phyloP scores from a whole-genome alignment of 1,284 basidiomycete species.

The Fomitopsis palustris region DNA sequence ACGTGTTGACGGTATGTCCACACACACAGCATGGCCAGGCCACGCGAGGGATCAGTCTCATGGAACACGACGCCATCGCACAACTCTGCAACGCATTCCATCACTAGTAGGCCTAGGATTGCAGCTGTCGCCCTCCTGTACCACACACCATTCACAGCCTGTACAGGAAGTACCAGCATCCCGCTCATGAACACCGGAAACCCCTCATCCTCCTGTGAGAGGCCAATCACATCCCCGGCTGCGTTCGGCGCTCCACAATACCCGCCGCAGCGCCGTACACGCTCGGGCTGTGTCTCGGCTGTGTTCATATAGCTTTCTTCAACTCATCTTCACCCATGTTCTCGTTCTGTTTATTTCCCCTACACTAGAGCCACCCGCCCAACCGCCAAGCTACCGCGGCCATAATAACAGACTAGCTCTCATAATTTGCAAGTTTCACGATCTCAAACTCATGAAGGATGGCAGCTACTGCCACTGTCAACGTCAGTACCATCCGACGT shows the following conservation, averaged over 20 bases:
- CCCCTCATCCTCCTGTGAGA: too few relatives aligned
- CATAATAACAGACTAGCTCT: not conserved
- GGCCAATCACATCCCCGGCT: not conserved
- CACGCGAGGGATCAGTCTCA: too few relatives aligned
- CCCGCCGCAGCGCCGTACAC: not conserved
- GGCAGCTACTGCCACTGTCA: not conserved
- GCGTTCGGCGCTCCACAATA: not conserved
- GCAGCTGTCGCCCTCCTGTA: too few relatives aligned
- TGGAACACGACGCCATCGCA: too few relatives aligned
- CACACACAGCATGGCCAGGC: too few relatives aligned
- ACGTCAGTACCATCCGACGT: not conserved
- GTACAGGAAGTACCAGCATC: too few relatives aligned
- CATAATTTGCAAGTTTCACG: not conserved
- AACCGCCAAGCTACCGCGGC: not conserved
- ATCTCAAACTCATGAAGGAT: too few relatives aligned
- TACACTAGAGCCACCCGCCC: not conserved
- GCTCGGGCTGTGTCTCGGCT: not conserved
- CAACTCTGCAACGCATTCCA: too few relatives aligned
- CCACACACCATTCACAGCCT: too few relatives aligned
- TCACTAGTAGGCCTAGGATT: too few relatives aligned
- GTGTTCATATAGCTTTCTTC: not conserved
- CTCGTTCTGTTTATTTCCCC: not conserved
- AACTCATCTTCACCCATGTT: not conserved
- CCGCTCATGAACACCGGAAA: too few relatives aligned
- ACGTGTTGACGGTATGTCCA: too few relatives aligned